Base-by-base conservation (phyloP, 1,284 basidiomycete genomes). In the Xanthoconium separans region DNA sequence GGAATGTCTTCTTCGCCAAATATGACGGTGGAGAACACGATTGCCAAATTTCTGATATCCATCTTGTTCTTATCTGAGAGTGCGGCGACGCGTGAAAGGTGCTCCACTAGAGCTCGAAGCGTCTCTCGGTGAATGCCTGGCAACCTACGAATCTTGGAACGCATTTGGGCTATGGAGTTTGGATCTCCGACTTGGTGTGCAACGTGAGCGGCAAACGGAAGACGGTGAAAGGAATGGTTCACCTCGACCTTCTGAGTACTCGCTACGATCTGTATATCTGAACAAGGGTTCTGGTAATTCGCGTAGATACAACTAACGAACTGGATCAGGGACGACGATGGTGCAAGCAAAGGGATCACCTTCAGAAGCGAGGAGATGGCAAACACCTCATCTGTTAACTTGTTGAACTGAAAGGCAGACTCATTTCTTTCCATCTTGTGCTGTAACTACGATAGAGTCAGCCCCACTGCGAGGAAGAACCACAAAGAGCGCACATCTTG, bases 241-340 rank as follows among this genome's bases (percentile, higher is more conserved):
- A 91, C 91, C 85, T 66, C 85, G 72, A 58, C 87, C 84, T 62
- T 89, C 85, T 2, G 89, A 87, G 67, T 95, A 86, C 62, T 93
- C 89, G 53, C 91, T 77, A 29, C 94, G 83, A 63, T 98, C 96
- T 54, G 91, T 78, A 64, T 92, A 92, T 59, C 78, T 86, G 76
- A 98, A 95, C n/a, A 98, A 79, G 0, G 95, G 91, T 63, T 95
- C 92, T 0, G 96, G 95, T 3, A 99, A 76, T 66, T 95, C 93
- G 31, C 96, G 87, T 37, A 99, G 78, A 74, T 94, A 95, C 40
- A 90, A 76, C 88, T 92, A 30, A 44, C 44, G 22, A 44, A 41
- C 15, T 6, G 41, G 33, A 36, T 71, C 37, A 67, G 53, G 31
- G 36, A 40, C 55, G 22, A 11, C 13, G 12, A 44, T 36, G 44